These are phyloP conservation scores for Plectosphaerella sp. DNA, from an alignment of 2,329 filamentous ascomycete genomes.

Conservation along the genomic window DNA sequence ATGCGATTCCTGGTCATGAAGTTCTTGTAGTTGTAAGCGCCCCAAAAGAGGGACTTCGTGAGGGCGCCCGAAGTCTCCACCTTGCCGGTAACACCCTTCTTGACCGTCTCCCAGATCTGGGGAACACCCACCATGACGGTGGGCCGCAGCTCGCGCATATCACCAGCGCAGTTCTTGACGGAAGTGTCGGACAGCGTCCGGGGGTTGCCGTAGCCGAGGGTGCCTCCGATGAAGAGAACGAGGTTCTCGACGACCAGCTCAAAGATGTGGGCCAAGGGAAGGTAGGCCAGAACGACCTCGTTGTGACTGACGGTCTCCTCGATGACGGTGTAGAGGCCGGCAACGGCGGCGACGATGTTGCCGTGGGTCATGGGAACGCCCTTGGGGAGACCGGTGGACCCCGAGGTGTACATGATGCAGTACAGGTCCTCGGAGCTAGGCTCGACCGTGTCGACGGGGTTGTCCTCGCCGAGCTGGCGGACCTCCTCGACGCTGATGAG, in stretches of 20 bases:
- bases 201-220: conserved; percentile 88
- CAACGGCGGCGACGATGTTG: conserved; percentile 75
- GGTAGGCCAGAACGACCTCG: conserved; percentile 82
- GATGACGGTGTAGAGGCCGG: conserved; percentile 75
- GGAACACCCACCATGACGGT: conserved; percentile 92
- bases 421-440: conserved; percentile 73
- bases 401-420: conserved; percentile 85
- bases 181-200: conserved; percentile 83
- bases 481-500: conserved; percentile 53
- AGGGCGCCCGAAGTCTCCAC: conserved; percentile 69
- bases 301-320: conserved; percentile 71
- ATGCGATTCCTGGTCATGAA: conserved; percentile 55
- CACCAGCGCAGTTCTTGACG: conserved; percentile 84
- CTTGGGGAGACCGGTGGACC: conserved; percentile 85
- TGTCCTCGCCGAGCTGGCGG: conserved; percentile 56
- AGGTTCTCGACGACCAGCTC: conserved; percentile 95
- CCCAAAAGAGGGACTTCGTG: conserved; percentile 73
- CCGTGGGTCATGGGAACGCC: conserved; percentile 80
- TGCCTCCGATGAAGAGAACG: conserved; percentile 82
- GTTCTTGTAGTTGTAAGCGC: conserved; percentile 54
- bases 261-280: conserved; percentile 92
- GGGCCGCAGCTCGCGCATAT: conserved; percentile 87
- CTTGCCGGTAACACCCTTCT: conserved; percentile 84
- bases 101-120: conserved; percentile 94
- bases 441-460: conserved; percentile 65